Evolutionary conservation across 306 rosid species (phyloP).

Genomic region (Quercus glauca): DNA sequence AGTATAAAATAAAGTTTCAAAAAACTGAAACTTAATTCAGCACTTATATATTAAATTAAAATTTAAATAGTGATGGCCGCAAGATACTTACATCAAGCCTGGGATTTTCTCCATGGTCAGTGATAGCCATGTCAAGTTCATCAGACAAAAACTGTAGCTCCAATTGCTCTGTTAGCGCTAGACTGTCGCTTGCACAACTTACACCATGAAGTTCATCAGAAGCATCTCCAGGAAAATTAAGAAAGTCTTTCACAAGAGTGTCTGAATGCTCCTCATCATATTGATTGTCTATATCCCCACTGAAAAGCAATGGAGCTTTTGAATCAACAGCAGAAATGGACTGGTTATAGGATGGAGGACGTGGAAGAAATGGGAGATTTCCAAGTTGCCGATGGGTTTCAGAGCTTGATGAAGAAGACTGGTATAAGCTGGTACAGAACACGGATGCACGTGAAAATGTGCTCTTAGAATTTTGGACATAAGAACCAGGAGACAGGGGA

Average conservation of each 20-base stretch:
- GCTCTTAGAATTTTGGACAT: conserved; percentile 13
- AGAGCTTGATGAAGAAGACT: conserved; percentile 37
- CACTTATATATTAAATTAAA: background rate
- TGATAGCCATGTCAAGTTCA: conserved; percentile 41
- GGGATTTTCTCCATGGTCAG: conserved; percentile 39
- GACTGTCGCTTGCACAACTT: conserved; percentile 23
- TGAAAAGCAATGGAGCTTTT: conserved; percentile 13
- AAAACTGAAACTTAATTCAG: background rate
- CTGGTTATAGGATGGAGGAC: conserved; percentile 31
- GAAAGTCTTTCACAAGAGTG: conserved; percentile 34
- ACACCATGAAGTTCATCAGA: conserved; percentile 26
- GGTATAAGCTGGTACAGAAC: conserved; percentile 46
- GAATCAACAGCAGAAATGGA: conserved; percentile 26
- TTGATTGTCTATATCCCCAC: conserved; percentile 14
- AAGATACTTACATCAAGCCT: conserved; percentile 37
- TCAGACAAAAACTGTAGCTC: conserved; percentile 37
- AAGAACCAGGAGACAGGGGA: conserved; percentile 21
- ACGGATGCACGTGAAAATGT: conserved; percentile 39
- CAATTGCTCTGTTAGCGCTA: conserved; percentile 28
- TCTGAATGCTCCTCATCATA: conserved; percentile 31
- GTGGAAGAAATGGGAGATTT: conserved; percentile 42
- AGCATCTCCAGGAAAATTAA: conserved; percentile 24
- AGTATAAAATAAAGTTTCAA: background rate
- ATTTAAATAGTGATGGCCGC: background rate
- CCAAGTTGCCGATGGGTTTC: conserved; percentile 41